Conservation (phyloP, 192 early-diverging fungal genomes). For the Pilaira anomala region DNA sequence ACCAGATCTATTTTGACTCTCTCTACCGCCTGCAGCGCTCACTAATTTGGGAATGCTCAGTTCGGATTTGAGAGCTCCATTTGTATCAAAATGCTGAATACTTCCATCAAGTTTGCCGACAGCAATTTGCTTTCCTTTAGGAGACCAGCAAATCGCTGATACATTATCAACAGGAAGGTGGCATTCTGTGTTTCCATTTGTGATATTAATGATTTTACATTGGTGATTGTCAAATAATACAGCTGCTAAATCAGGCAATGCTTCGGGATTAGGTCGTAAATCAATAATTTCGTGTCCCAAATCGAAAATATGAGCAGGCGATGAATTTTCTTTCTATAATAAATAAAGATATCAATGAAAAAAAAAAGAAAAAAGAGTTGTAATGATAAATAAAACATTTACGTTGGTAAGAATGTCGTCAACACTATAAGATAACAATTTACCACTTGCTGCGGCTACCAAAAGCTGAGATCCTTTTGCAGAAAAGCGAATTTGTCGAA, state of each 20-base stretch:
- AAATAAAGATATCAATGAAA: slow-evolving; percentile 23
- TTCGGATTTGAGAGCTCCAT: slow-evolving; percentile 58
- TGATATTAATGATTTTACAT: slow-evolving; percentile 40
- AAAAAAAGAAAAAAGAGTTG: slow-evolving; percentile 24
- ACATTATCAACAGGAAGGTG: slow-evolving; percentile 37
- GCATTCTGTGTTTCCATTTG: slow-evolving; percentile 20
- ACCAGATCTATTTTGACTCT: slow-evolving; percentile 23
- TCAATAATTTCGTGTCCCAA: slow-evolving; percentile 54
- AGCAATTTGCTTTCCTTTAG: slow-evolving; percentile 87
- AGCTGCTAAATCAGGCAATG: slow-evolving; percentile 44
- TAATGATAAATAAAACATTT: slow-evolving; percentile 29
- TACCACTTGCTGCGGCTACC: slow-evolving; percentile 34
- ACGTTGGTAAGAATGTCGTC: slow-evolving; percentile 40
- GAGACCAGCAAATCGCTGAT: slow-evolving; percentile 77
- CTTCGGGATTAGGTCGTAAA: slow-evolving; percentile 60
- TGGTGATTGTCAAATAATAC: slow-evolving; percentile 42
- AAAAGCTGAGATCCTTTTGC: slow-evolving; percentile 43
- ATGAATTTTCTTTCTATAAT: slow-evolving; percentile 25
- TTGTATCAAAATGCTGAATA: slow-evolving; percentile 60
- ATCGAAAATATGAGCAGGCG: slow-evolving; percentile 38
- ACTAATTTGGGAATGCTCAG: slow-evolving; percentile 44
- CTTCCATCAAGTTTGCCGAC: slow-evolving; percentile 61
- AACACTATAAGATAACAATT: slow-evolving; percentile 37
- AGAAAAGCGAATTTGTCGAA: slow-evolving; percentile 43
- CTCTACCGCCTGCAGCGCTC: slow-evolving; percentile 9